Evolutionary conservation across 176 grass and related monocot genomes (phyloP).

Genomic region (Thinopyrum elongatum): DNA sequence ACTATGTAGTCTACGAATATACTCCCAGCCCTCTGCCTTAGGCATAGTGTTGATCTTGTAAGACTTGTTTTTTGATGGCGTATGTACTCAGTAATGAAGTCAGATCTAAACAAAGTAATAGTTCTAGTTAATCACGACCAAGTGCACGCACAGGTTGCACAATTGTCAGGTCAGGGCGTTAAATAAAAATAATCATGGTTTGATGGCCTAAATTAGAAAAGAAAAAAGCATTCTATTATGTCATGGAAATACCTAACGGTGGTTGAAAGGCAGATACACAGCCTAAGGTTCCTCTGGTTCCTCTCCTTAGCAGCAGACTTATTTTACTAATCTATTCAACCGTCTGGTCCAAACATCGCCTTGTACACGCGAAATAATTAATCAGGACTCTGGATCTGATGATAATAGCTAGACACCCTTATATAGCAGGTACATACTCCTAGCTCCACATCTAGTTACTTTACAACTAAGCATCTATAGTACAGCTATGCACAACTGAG

Average conservation of each 20-base stretch:
- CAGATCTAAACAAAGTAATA: too few species aligned
- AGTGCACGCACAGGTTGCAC: not conserved
- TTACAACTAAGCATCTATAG: conserved; percentile 36
- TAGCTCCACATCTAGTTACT: conserved; percentile 5
- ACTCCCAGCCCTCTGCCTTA: too few species aligned
- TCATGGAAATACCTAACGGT: not conserved
- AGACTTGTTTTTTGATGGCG: too few species aligned
- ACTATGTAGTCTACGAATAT: too few species aligned
- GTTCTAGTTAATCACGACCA: too few species aligned
- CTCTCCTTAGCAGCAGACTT: too few species aligned
- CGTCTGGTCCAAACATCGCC: not conserved
- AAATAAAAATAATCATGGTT: not conserved
- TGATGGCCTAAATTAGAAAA: not conserved
- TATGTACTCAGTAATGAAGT: too few species aligned
- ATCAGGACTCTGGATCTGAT: not conserved
- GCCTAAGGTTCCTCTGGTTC: not conserved
- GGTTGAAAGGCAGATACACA: not conserved
- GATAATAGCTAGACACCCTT: not conserved
- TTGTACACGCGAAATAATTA: not conserved
- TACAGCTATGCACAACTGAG: conserved; percentile 41
- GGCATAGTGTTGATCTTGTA: too few species aligned
- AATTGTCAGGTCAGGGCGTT: not conserved
- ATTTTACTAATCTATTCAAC: not conserved
- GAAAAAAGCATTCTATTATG: not conserved
- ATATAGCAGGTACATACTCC: not conserved